Base-by-base conservation (phyloP, 2,329 filamentous ascomycete genomes). In the Cladosporium sphaerospermum region DNA sequence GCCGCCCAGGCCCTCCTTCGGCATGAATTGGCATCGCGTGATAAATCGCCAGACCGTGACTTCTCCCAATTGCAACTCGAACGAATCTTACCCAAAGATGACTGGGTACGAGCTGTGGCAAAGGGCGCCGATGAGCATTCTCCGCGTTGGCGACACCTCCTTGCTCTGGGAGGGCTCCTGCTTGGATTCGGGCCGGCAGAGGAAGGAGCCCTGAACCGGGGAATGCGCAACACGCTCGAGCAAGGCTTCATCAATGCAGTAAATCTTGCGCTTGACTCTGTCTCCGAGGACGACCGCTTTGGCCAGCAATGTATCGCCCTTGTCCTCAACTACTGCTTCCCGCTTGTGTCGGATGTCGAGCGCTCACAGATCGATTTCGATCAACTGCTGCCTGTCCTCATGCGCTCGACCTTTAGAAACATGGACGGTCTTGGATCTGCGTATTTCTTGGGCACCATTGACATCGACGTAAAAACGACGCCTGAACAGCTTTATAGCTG, bases 121-220 rank as follows among this genome's bases (percentile, higher is more conserved):
- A 75, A 74, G 39, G 82, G 81, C 8, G 81, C 82, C 13, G 79
- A 84, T 62, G 81, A 80, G 42, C 77, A 75, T 61, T 84, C 75
- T 31, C 79, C 77, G 14, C 76, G 88, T 64, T 96, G 89, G 89
- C 85, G 89, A 68, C 90, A 96, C 68, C 71, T 90, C 31, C 75
- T 96, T n/a, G 79, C 91, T 4, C 78, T 96, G 8, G 84, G 84
- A 0, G 91, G 89, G 3, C 74, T 95, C 18, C 71, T 96, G 54
- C 79, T 92, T 65, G 89, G 88, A 8, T 85, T 91, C 64, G 85
- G 87, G 59, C 75, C 78, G 13, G 77, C 81, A 56, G 79, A 84
- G 39, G 73, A 82, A 43, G 78, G 79, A 54, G 80, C 81, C n/a
- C 69, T 90, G n/a, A 81, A 84, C 4, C 71, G 75, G 32, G 70